These are phyloP conservation scores for Neurospora terricola DNA, from an alignment of 495 filamentous ascomycete genomes.

Conservation along the genomic window DNA sequence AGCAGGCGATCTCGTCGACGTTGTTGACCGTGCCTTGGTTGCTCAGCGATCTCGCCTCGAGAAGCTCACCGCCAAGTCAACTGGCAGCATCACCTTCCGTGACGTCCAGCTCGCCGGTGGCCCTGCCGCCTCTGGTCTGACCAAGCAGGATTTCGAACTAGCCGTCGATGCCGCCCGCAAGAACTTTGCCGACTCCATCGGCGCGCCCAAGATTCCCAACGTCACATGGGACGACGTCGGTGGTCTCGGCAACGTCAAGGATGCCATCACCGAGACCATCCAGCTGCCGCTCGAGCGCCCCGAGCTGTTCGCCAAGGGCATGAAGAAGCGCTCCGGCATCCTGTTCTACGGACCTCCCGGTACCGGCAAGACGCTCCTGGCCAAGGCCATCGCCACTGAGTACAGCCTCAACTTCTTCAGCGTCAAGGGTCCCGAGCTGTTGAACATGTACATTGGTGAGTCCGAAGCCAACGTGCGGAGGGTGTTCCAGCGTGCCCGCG, in stretches of 20 bases:
- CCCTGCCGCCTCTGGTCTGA: slow-evolving; percentile 62
- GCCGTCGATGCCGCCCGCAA: slow-evolving; percentile 91
- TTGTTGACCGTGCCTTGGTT: slow-evolving; percentile 78
- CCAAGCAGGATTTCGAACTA: slow-evolving; percentile 76
- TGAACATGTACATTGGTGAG: slow-evolving; percentile 99
- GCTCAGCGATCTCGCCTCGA: slow-evolving; percentile 67
- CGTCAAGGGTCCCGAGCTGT: slow-evolving; percentile 91
- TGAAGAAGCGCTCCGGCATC: slow-evolving; percentile 98
- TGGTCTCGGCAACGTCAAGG: slow-evolving; percentile 86
- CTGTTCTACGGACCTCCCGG: slow-evolving; percentile 96
- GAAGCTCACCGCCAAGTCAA: slow-evolving; percentile 41
- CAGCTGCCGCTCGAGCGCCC: slow-evolving; percentile 86
- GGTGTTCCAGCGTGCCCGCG: slow-evolving; percentile 89
- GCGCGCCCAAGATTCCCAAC: slow-evolving; percentile 95
- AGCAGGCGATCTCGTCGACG: slow-evolving; percentile 86
- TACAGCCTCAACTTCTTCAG: slow-evolving; percentile 99
- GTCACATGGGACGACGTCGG: slow-evolving; percentile 96
- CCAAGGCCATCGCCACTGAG: slow-evolving; percentile 96
- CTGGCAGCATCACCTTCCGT: slow-evolving; percentile 49
- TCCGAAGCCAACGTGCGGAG: slow-evolving; percentile 94
- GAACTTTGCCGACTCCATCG: slow-evolving; percentile 95
- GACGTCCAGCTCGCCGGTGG: slow-evolving; percentile 91
- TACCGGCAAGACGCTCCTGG: slow-evolving; percentile 92
- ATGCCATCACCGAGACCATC: slow-evolving; percentile 92
- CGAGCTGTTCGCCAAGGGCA: slow-evolving; percentile 92